Conservation (phyloP, 257 asterid genomes). For the Phtheirospermum japonicum region DNA sequence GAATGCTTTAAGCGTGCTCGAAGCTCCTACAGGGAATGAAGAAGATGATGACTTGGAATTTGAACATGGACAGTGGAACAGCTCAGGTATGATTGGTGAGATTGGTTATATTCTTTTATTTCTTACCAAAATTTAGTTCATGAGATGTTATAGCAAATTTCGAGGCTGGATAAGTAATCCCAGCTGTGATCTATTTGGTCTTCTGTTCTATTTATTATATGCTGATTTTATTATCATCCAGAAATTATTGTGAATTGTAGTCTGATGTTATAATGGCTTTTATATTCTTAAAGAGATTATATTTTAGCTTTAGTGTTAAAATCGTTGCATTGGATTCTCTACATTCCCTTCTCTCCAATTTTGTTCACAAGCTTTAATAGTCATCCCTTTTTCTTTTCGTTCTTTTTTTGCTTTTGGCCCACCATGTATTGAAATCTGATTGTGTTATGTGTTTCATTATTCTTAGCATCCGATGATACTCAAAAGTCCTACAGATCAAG, state of each 20-base stretch:
- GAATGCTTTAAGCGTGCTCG: conserved; percentile 73
- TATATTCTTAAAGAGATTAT: background rate
- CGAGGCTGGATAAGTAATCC: background rate
- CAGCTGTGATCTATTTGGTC: background rate
- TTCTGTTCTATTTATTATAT: background rate
- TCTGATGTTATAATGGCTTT: background rate
- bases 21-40: conserved; percentile 80
- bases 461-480: conserved; percentile 68
- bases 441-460: background rate
- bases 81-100: conserved; percentile 45
- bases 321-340: conserved; percentile 31
- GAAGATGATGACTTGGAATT: conserved; percentile 64
- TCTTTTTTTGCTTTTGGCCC: background rate
- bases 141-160: background rate
- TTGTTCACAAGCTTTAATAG: conserved; percentile 21
- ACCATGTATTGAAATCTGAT: background rate
- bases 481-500: conserved; percentile 69
- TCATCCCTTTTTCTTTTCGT: conserved; percentile 13
- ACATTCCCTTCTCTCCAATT: conserved; percentile 9
- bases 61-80: conserved; percentile 61
- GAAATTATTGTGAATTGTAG: background rate
- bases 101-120: background rate
- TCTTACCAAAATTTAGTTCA: background rate
- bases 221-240: background rate
- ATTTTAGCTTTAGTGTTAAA: background rate